These are phyloP conservation scores for Trypanosoma grayi DNA, from an alignment of 208 protist species.

Conservation along the genomic window DNA sequence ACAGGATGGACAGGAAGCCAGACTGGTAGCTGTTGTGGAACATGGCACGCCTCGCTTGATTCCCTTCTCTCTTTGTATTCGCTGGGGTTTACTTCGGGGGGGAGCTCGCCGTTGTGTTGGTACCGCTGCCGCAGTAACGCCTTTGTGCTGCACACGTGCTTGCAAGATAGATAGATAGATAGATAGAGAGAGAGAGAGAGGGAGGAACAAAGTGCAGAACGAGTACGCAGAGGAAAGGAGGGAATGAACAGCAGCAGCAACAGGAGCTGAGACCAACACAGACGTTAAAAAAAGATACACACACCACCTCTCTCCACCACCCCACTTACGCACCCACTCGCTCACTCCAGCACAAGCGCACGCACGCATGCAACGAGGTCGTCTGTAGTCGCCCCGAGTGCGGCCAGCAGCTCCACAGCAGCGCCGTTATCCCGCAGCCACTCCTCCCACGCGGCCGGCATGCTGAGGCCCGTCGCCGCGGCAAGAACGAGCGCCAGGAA, in stretches of 20 bases:
- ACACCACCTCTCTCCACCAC: conserved; percentile 3
- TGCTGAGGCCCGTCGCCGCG: conserved; percentile 27
- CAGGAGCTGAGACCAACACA: neutral
- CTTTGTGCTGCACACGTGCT: neutral
- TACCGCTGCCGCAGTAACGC: conserved; percentile 1
- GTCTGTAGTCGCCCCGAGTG: conserved; percentile 31
- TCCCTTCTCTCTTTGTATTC: neutral
- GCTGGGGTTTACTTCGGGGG: neutral
- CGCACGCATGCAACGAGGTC: conserved; percentile 41
- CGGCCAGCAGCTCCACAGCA: conserved; percentile 42
- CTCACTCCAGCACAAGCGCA: conserved; percentile 44
- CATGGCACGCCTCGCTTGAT: conserved; percentile 61
- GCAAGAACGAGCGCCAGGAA: conserved; percentile 42
- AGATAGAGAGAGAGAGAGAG: neutral
- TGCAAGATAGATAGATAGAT: too few species aligned
- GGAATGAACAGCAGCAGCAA: neutral
- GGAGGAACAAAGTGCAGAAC: conserved; percentile 8
- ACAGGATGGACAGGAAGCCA: conserved; percentile 99
- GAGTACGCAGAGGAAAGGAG: conserved; percentile 2
- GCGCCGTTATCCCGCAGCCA: conserved; percentile 26
- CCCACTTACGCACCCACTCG: conserved; percentile 10
- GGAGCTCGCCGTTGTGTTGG: too few species aligned
- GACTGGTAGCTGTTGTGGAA: conserved; percentile 99
- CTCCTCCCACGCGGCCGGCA: conserved; percentile 19
- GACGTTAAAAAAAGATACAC: too few species aligned